Evolutionary conservation across 1,284 basidiomycete genomes (phyloP), one percentile per base, ranked within the genome.

Genomic region (Tilletiopsis washingtonensis): DNA sequence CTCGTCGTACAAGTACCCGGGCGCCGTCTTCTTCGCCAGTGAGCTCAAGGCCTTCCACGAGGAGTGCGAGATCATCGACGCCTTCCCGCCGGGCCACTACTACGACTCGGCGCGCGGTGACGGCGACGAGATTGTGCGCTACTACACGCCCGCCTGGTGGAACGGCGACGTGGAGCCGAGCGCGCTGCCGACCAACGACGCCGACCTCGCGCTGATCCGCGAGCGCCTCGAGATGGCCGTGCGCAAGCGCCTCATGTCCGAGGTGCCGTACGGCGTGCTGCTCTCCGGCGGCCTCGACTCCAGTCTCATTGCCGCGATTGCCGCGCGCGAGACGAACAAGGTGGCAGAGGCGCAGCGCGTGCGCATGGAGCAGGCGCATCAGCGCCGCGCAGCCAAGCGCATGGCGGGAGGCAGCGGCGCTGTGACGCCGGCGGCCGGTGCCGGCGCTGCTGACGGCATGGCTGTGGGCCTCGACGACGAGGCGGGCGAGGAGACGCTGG

Each of bases 261-360:
- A 99, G 76, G 94, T 98, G 2, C 94, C 94, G 11, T 99, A 96
- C 69, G 94, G 94, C 63, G 94, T 99, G 11, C 80, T 98, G 37
- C 81, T 99, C 48, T 90, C 86, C 54, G 94, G 94, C 52, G 94
- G 94, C 45, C 78, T 99, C 51, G 94, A 99, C 75, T 91, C 88
- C 70, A 91, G 88, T 70, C 78, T 99, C 72, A 97, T 98, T 63
- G 94, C 94, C 15, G 80, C 91, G 23, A 91, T 99, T 65, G 94
- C 94, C n/a, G 85, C 90, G 3, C 79, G 93, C 54, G 93, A 97
- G 76, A 98, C 93, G 11, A 90, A 96, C 75, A 93, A 89, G 75
- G 81, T 83, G 50, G 64, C 67, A 20, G 59, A 62, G 24, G 52
- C 54, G 29, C 62, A 67, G 52, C 37, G 57, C 45, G 83, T 85